Percentiles rank a stretch among this genome's conserved stretches.
phyloP scores from a whole-genome alignment of 1,284 basidiomycete species.

The Tilletiopsis washingtonensis region DNA sequence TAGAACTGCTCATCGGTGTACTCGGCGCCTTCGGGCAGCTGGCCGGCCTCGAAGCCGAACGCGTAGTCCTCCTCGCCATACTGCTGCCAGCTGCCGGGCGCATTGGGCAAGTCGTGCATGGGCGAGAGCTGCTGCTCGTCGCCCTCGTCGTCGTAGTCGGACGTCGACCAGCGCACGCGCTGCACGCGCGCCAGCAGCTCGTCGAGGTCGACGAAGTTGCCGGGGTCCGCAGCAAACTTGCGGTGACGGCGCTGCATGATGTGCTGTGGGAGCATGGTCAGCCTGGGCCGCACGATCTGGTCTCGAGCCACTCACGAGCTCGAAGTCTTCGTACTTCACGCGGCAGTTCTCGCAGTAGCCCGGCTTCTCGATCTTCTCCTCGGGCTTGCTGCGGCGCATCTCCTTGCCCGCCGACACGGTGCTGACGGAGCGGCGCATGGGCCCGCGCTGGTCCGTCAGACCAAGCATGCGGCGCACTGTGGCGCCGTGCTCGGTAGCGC shows the following conservation, averaged over 20 bases:
- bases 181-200: conserved; percentile 65
- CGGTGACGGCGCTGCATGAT: conserved; percentile 67
- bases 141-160: not conserved
- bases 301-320: conserved; percentile 25
- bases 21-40: too few species aligned
- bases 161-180: too few species aligned
- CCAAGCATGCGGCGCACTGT: conserved; percentile 36
- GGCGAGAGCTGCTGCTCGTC: not conserved
- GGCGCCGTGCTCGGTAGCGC: too few species aligned
- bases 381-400: conserved; percentile 54
- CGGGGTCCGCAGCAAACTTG: conserved; percentile 71
- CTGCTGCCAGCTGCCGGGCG: not conserved
- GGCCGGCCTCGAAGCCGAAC: too few species aligned
- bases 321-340: conserved; percentile 80
- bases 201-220: conserved; percentile 78
- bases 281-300: not conserved
- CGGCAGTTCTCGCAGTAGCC: conserved; percentile 99
- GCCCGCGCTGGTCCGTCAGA: conserved; percentile 3
- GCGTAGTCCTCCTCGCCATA: not conserved
- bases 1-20: not conserved
- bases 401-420: conserved; percentile 3
- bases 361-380: too few species aligned
- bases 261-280: conserved; percentile 56
- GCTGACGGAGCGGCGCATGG: conserved; percentile 18
- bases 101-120: not conserved